These are phyloP conservation scores for Berkeleyomyces basicola DNA, from an alignment of 2,329 filamentous ascomycete genomes.

Conservation along the genomic window DNA sequence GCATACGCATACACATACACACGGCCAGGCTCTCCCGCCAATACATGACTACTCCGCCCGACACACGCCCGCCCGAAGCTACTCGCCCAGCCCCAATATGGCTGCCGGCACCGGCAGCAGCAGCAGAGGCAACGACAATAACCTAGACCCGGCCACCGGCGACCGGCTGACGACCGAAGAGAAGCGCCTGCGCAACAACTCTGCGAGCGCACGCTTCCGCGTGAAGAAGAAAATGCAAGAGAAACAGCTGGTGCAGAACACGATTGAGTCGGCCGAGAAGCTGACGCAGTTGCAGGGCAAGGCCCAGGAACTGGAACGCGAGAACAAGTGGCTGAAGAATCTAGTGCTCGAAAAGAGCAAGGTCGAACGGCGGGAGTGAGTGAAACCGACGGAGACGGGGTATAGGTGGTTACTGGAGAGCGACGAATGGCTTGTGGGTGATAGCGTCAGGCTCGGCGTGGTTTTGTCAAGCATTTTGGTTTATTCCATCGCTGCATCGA, in stretches of 20 bases:
- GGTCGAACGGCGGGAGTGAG: background rate
- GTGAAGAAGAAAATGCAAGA: slow-evolving; percentile 56
- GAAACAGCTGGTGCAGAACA: slow-evolving; percentile 40
- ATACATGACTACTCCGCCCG: background rate
- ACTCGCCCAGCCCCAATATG: background rate
- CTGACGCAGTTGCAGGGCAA: slow-evolving; percentile 38
- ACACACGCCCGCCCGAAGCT: background rate
- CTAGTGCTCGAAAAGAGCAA: slow-evolving; percentile 36
- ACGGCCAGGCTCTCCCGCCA: background rate
- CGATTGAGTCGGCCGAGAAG: slow-evolving; percentile 46
- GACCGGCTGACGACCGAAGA: slow-evolving; percentile 31
- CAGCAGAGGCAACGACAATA: too few relatives aligned
- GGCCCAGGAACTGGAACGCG: slow-evolving; percentile 39
- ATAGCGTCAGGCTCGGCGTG: too few relatives aligned
- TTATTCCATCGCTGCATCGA: too few relatives aligned
- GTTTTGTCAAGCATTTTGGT: too few relatives aligned
- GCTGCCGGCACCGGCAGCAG: too few relatives aligned
- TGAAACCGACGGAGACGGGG: background rate
- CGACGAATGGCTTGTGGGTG: too few relatives aligned
- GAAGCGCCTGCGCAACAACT: slow-evolving; percentile 50
- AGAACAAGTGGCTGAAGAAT: slow-evolving; percentile 45
- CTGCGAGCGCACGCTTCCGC: slow-evolving; percentile 49
- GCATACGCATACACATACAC: background rate
- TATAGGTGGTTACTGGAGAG: background rate
- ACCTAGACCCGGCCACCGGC: background rate